Conservation (phyloP, 2,329 filamentous ascomycete species). For the Talaromyces sp. region DNA sequence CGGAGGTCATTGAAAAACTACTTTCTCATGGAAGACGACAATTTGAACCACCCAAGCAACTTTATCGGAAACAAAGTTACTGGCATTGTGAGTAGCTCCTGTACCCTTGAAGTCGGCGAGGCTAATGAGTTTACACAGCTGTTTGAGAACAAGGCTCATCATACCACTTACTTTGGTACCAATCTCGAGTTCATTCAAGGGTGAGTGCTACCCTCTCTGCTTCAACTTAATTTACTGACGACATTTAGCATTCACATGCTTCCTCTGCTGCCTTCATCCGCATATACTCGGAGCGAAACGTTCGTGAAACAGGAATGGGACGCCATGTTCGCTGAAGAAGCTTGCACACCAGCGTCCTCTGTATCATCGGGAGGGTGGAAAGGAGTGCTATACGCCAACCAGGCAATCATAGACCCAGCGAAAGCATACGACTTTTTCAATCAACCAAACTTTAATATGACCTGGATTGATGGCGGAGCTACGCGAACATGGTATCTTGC, state of each 20-base stretch:
- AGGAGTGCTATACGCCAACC: slow-evolving; percentile 78
- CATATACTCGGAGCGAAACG: slow-evolving; percentile 60
- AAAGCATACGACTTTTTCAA: slow-evolving; percentile 74
- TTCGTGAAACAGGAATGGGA: slow-evolving; percentile 86
- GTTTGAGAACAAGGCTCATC: slow-evolving; percentile 94
- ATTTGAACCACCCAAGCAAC: slow-evolving; percentile 67
- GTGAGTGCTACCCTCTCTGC: slow-evolving; percentile 25
- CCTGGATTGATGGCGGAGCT: slow-evolving; percentile 71
- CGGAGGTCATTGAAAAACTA: slow-evolving; percentile 71
- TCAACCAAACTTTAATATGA: slow-evolving; percentile 60
- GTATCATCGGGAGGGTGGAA: slow-evolving; percentile 73
- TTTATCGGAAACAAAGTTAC: slow-evolving; percentile 76
- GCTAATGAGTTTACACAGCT: slow-evolving; percentile 40
- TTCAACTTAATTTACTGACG: slow-evolving; percentile 19
- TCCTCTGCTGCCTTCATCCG: slow-evolving; percentile 66
- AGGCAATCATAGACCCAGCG: slow-evolving; percentile 70
- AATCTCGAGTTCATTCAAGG: slow-evolving; percentile 69
- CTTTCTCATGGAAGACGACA: slow-evolving; percentile 72
- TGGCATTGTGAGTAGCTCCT: slow-evolving; percentile 48
- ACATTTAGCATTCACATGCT: slow-evolving; percentile 75
- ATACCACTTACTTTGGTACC: slow-evolving; percentile 82
- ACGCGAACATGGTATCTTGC: slow-evolving; percentile 82
- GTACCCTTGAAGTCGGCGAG: background rate
- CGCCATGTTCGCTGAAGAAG: slow-evolving; percentile 67
- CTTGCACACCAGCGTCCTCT: slow-evolving; percentile 54